phyloP scores from a whole-genome alignment of 139 green algal species.

The Coccomyxa sp. region DNA sequence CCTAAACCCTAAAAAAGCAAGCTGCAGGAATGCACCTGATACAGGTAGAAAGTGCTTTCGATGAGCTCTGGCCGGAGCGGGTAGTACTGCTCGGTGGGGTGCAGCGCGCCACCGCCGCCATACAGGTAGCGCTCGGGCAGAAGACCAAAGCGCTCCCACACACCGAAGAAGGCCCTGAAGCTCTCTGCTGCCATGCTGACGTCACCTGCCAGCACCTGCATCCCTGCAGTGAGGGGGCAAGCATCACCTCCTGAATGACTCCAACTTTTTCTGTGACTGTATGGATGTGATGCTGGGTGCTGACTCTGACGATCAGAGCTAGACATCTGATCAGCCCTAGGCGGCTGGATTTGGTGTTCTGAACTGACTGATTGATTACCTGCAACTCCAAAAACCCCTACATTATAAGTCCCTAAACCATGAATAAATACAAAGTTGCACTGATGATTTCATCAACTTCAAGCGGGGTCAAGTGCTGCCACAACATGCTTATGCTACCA shows the following conservation, averaged over 20 bases:
- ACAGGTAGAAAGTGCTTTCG: conserved; percentile 16
- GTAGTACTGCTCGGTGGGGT: conserved; percentile 21
- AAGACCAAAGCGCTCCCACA: conserved; percentile 68
- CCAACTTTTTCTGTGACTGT: neutral
- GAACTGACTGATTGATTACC: neutral
- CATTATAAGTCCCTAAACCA: neutral
- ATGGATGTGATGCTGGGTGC: neutral
- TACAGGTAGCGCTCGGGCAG: conserved; percentile 62
- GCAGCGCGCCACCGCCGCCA: neutral
- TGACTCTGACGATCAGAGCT: neutral
- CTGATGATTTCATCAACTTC: neutral
- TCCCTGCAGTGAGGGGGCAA: conserved; percentile 16
- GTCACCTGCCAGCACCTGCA: conserved; percentile 75
- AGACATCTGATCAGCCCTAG: neutral
- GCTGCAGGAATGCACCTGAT: neutral
- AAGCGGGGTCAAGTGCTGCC: neutral
- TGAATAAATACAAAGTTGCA: neutral
- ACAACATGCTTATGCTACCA: neutral
- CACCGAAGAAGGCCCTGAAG: conserved; percentile 62
- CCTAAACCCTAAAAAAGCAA: too few species aligned
- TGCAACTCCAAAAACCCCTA: neutral
- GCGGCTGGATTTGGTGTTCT: neutral
- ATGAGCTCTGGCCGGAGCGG: conserved; percentile 21
- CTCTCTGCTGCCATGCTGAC: conserved; percentile 44
- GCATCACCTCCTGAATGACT: neutral